Evolutionary conservation across 331 rosid genomes (phyloP).

Genomic region (Malus hybrid): DNA sequence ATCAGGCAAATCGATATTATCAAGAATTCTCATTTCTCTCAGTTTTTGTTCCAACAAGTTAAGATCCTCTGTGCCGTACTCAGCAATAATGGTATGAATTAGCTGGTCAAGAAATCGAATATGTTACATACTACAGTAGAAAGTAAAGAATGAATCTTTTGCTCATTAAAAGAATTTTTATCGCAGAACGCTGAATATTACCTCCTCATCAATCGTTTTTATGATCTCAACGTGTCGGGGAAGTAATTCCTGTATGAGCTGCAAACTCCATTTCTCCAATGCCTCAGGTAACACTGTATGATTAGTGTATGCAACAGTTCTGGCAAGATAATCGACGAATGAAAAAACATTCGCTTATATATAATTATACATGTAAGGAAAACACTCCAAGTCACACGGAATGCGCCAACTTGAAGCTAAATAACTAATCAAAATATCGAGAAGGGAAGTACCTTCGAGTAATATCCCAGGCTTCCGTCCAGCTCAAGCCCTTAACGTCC

Average conservation of each 20-base stretch:
- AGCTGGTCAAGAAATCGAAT: conserved; percentile 37
- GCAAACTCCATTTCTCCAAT: conserved; percentile 91
- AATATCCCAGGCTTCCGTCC: conserved; percentile 90
- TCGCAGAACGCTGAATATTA: conserved; percentile 6
- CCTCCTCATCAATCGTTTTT: conserved; percentile 91
- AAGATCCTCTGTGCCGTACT: conserved; percentile 59
- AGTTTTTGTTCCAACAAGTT: conserved; percentile 53
- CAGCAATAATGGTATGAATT: conserved; percentile 52
- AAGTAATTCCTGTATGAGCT: conserved; percentile 72
- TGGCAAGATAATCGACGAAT: conserved; percentile 8
- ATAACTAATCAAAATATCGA: neutral
- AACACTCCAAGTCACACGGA: neutral
- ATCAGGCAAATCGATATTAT: conserved; percentile 72
- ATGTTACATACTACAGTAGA: neutral
- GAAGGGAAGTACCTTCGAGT: conserved; percentile 54
- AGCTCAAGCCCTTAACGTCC: conserved; percentile 76
- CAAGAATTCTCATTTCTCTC: conserved; percentile 87
- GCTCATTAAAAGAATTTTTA: neutral
- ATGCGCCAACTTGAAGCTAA: neutral
- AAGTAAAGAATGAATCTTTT: neutral
- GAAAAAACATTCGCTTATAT: neutral
- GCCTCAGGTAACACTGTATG: conserved; percentile 99
- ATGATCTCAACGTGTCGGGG: conserved; percentile 94
- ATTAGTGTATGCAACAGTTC: conserved; percentile 96
- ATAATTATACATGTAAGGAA: too few relatives aligned